A percentile compares a stretch with the other conserved stretches of the same genome.
Conservation (phyloP, 2,329 filamentous ascomycete genomes). For the Paraconiothyrium sp. region DNA sequence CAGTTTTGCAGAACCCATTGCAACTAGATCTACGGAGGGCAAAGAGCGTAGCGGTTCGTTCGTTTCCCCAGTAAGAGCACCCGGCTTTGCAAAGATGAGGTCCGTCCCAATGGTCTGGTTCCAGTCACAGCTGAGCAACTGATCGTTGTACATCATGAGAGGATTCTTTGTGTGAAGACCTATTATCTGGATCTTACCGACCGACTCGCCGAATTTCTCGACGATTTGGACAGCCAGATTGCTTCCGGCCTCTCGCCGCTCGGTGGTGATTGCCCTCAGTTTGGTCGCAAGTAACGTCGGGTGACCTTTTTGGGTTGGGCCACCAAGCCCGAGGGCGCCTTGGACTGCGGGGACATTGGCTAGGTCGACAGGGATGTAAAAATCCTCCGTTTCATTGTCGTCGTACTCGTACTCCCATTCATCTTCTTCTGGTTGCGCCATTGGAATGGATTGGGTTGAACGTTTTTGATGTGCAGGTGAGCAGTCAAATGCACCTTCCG, state of each 20-base stretch:
- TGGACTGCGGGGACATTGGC: constrained; percentile 50
- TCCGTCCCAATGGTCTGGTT: constrained; percentile 85
- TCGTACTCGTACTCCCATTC: constrained; percentile 72
- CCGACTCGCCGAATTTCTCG: constrained; percentile 23
- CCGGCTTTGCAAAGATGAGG: constrained; percentile 68
- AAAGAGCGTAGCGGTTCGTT: constrained; percentile 59
- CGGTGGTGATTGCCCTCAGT: constrained; percentile 39
- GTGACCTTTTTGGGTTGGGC: constrained; percentile 31
- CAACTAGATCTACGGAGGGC: constrained; percentile 74
- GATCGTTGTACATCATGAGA: constrained; percentile 79
- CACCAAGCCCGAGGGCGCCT: constrained; percentile 15
- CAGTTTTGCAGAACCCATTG: constrained; percentile 75
- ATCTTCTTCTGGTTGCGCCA: constrained; percentile 43
- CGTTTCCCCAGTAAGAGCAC: constrained; percentile 25
- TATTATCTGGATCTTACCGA: constrained; percentile 75
- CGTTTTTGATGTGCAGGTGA: background rate
- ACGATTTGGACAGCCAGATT: constrained; percentile 22
- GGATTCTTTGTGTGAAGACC: constrained; percentile 81
- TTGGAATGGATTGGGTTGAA: constrained; percentile 18
- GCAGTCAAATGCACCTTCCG: background rate
- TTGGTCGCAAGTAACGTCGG: constrained; percentile 40
- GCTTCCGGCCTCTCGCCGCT: constrained; percentile 30
- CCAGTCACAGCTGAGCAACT: constrained; percentile 84
- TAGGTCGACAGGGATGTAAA: constrained; percentile 69
- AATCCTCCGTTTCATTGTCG: constrained; percentile 63